Percentiles rank a stretch among this genome's conserved stretches.
Evolutionary conservation across 2,329 filamentous ascomycete genomes (phyloP).

Genomic region (Plenodomus biglobosus): DNA sequence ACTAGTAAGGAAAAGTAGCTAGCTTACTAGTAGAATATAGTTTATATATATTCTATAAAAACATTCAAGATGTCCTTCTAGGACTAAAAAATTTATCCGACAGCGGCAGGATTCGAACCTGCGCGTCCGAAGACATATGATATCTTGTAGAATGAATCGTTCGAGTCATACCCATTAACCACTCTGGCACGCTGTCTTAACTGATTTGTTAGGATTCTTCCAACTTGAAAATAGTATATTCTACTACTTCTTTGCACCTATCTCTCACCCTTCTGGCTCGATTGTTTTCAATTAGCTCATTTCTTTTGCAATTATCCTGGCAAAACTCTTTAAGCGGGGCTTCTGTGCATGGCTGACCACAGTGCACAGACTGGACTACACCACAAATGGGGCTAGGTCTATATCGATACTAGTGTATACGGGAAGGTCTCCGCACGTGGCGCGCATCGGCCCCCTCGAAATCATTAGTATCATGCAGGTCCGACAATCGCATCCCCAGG

Average conservation of each 20-base stretch:
- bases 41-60: too few relatives aligned
- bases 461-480: conserved; percentile 38
- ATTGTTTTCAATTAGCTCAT: too few relatives aligned
- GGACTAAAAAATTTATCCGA: too few relatives aligned
- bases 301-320: too few relatives aligned
- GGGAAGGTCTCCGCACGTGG: not conserved
- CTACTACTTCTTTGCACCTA: too few relatives aligned
- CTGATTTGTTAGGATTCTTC: too few relatives aligned
- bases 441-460: not conserved
- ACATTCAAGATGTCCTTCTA: too few relatives aligned
- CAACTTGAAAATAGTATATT: not conserved
- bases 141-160: conserved; percentile 15
- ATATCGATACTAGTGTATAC: not conserved
- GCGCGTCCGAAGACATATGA: conserved; percentile 12
- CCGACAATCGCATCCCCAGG: conserved; percentile 23
- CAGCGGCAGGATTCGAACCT: conserved; percentile 5
- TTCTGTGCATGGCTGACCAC: not conserved
- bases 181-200: conserved; percentile 6
- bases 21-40: too few relatives aligned
- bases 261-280: too few relatives aligned
- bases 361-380: not conserved
- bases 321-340: too few relatives aligned
- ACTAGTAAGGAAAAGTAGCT: too few relatives aligned
- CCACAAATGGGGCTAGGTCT: not conserved
- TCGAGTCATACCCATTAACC: conserved; percentile 29